These are phyloP conservation scores for Mycena capillaripes DNA, from an alignment of 768 basidiomycete species.

Conservation along the genomic window DNA sequence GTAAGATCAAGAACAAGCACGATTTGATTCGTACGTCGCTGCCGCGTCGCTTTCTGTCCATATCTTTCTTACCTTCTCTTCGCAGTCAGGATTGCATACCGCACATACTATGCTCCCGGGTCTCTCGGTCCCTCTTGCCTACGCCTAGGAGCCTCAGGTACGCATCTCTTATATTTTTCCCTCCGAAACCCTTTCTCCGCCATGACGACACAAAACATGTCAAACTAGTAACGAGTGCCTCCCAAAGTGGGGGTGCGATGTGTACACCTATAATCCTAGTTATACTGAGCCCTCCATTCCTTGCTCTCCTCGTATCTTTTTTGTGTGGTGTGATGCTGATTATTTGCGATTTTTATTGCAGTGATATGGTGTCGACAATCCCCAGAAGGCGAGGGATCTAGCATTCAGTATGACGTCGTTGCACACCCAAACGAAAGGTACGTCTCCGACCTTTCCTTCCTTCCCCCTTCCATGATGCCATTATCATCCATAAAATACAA, in stretches of 20 bases:
- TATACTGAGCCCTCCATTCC: constrained; percentile 41
- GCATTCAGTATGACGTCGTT: no score
- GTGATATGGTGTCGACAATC: no score
- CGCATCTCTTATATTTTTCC: not conserved
- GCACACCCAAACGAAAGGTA: not conserved
- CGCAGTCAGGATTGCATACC: no score
- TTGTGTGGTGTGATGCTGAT: no score
- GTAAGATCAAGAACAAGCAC: no score
- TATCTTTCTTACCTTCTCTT: no score
- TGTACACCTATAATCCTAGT: constrained; percentile 41
- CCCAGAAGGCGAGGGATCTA: no score
- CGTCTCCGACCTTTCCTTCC: not conserved
- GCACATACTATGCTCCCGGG: no score
- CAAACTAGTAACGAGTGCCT: constrained; percentile 18
- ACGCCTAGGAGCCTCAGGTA: not conserved
- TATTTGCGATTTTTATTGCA: no score
- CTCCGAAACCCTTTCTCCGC: not conserved
- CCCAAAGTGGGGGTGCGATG: constrained; percentile 8
- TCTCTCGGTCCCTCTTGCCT: not conserved
- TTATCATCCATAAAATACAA: constrained; percentile 35
- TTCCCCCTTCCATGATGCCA: constrained; percentile 17
- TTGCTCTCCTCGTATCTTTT: no score
- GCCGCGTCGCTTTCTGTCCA: no score
- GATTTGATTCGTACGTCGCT: no score
- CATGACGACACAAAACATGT: constrained; percentile 14